Conservation (phyloP, 192 early-diverging fungal species). For the Entophlyctis helioformis region DNA sequence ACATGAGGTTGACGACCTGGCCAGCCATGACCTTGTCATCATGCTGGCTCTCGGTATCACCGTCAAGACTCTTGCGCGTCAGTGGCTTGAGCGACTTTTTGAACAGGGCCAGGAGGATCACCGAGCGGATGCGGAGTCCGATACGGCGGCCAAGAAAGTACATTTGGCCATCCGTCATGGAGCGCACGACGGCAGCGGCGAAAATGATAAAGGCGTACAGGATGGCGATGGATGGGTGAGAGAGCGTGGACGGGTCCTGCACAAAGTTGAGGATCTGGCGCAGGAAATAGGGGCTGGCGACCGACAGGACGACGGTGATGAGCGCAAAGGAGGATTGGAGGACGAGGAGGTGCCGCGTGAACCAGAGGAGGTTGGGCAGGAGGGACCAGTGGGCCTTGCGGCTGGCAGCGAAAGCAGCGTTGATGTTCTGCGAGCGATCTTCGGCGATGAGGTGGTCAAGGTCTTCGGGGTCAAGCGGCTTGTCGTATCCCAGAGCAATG, state of each 20-base stretch:
- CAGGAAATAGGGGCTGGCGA: conserved; percentile 25
- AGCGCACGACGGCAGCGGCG: conserved; percentile 7
- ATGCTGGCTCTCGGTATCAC: no score
- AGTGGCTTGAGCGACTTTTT: conserved; percentile 22
- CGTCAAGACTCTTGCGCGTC: no score
- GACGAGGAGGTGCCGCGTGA: no score
- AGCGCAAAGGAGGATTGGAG: no score
- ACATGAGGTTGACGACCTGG: conserved; percentile 32
- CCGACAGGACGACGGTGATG: conserved; percentile 10
- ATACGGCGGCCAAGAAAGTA: conserved; percentile 29
- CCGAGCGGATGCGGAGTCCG: conserved; percentile 16
- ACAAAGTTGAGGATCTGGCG: conserved; percentile 26
- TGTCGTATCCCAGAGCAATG: conserved; percentile 33
- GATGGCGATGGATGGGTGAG: background rate
- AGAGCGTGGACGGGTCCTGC: conserved; percentile 5
- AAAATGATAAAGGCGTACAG: conserved; percentile 18
- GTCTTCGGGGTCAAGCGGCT: conserved; percentile 47
- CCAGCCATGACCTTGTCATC: conserved; percentile 1
- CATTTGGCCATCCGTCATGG: conserved; percentile 23
- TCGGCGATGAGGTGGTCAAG: conserved; percentile 36
- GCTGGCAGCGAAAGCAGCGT: no score
- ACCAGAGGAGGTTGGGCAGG: no score
- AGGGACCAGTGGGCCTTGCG: no score
- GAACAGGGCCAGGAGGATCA: conserved; percentile 32
- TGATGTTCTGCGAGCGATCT: no score